Base-by-base conservation (phyloP, 495 filamentous ascomycete genomes). In the Opeltia flavorubescens region DNA sequence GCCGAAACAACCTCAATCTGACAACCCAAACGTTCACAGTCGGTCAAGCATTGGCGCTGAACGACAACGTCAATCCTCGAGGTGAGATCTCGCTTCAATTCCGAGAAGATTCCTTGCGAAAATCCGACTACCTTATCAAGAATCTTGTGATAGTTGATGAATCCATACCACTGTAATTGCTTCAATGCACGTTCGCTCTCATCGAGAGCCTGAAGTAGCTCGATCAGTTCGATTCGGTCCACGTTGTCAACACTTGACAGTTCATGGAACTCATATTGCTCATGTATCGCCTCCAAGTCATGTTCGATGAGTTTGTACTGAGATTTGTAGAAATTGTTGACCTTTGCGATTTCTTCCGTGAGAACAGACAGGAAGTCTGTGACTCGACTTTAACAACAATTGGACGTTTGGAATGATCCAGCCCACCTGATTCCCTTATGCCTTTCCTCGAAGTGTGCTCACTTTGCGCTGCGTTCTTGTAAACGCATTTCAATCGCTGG, bases 401-500 rank as follows among this genome's bases (percentile, higher is more conserved):
- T n/a, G n/a, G n/a, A 33, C 9, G 30, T 33, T 9, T 9, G 30
- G 9, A 33, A 9, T 33, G 9, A 9, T 33, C 30, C 9, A 23
- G 11, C 41, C 17, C 15, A 46, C 4, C 39, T 52, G 24, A 44
- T 27, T 21, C 24, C 27, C 36, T 11, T 38, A 24, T 4, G 39
- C 46, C 26, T 21, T 23, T 27, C 39, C 15, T 8, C 9, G 4
- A 11, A 13, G 39, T 12, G 42, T 38, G 24, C 34, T 18, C 13
- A 23, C 41, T 28, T 11, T 6, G 39, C 13, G 40, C 18, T 0
- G 48, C 47, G 5, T 27, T 7, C 5, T 53, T 56, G 15, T 53
- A 43, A 15, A 49, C 25, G 23, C 39, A 23, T 28, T 58, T 58
- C 40, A 62, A 43, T 21, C 17, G 17, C 7, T 52, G 28, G 30